A percentile compares a stretch with the other conserved stretches of the same genome.
phyloP scores from a whole-genome alignment of 495 filamentous ascomycete species.

The Pseudevernia furfuracea region DNA sequence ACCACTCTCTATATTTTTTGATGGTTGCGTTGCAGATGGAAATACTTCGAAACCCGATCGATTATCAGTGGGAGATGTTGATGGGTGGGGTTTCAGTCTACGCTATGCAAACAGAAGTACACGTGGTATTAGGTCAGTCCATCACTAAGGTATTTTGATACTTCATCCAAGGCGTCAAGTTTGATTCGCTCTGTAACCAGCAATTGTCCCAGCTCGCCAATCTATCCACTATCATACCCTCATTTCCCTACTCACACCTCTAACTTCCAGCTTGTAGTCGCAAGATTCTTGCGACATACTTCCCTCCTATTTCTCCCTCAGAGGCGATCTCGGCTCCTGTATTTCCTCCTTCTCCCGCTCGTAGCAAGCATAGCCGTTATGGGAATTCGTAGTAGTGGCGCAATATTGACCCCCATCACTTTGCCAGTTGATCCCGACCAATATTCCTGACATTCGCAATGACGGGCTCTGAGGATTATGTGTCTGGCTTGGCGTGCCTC shows the following conservation, averaged over 20 bases:
- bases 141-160: not conserved
- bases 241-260: not conserved
- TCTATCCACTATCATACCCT: not conserved
- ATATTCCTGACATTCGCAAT: no score
- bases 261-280: not conserved
- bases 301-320: no score
- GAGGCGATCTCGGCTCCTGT: no score
- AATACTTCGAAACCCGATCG: not conserved
- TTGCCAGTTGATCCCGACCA: no score
- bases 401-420: no score
- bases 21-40: not conserved
- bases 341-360: no score
- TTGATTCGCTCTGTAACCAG: not conserved
- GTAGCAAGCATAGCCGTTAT: no score
- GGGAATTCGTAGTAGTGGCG: no score
- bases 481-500: no score
- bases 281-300: no score
- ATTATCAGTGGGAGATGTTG: not conserved
- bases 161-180: not conserved
- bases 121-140: not conserved
- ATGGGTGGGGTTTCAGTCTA: not conserved
- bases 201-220: not conserved
- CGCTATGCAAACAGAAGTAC: conserved; percentile 6
- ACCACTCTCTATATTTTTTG: not conserved
- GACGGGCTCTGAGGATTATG: no score